Percentiles rank a stretch among this genome's conserved stretches.
Evolutionary conservation across 768 basidiomycete genomes (phyloP).

Genomic region (Termitomyces sp.): DNA sequence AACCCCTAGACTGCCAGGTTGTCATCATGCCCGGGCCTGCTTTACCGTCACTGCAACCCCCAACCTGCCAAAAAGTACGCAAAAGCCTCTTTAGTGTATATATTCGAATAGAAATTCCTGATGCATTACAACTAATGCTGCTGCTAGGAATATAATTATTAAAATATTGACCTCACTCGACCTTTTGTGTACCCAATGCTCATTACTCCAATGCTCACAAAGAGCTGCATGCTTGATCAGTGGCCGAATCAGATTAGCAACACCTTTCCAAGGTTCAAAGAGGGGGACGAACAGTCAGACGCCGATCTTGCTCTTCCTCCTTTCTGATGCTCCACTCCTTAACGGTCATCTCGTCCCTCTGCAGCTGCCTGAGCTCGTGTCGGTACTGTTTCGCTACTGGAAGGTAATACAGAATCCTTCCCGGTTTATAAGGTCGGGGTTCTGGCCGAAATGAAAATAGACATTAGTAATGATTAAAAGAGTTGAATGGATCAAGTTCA

Average conservation of each 20-base stretch:
- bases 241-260: neutral
- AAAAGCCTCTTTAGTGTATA: neutral
- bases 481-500: neutral
- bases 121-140: conserved; percentile 1
- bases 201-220: conserved; percentile 28
- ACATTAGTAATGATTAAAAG: neutral
- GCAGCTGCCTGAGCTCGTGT: conserved; percentile 19
- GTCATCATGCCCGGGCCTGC: too few species aligned
- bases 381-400: conserved; percentile 20
- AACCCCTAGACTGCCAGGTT: too few species aligned
- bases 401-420: conserved; percentile 20
- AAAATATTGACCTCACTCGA: conserved; percentile 10
- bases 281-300: conserved; percentile 17
- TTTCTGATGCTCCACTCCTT: conserved; percentile 21
- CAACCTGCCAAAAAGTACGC: neutral
- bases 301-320: conserved; percentile 18
- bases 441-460: conserved; percentile 9
- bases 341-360: conserved; percentile 12
- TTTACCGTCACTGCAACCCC: neutral
- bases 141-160: conserved; percentile 6
- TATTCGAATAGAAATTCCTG: neutral
- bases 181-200: conserved; percentile 22
- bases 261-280: neutral
- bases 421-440: conserved; percentile 13
- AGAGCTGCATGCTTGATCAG: conserved; percentile 23